Conservation (phyloP, 1,284 basidiomycete genomes). For the Kalmanozyma brasiliensis region DNA sequence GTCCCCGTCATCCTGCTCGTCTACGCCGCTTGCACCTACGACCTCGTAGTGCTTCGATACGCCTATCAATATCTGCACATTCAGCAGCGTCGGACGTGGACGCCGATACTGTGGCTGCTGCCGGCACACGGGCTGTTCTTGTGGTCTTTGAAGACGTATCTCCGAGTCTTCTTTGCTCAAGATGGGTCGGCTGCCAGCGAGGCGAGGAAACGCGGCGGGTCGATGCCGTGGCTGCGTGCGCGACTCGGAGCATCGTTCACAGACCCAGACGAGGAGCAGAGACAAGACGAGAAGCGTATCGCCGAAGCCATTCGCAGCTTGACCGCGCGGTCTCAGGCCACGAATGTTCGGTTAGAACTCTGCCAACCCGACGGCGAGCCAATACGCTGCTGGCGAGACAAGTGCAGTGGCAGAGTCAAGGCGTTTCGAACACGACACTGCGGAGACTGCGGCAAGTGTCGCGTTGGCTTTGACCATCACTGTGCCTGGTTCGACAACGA, state of each 20-base stretch:
- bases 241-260: conserved; percentile 12
- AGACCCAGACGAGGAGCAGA: background rate
- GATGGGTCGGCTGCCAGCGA: background rate
- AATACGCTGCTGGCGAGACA: conserved; percentile 27
- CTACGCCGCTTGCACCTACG: conserved; percentile 33
- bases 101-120: conserved; percentile 18
- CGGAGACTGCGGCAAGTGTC: conserved; percentile 42
- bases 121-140: conserved; percentile 30
- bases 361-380: conserved; percentile 29
- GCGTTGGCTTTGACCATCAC: conserved; percentile 49
- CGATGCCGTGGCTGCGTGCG: conserved; percentile 4
- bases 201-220: background rate
- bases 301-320: background rate
- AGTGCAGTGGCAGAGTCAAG: conserved; percentile 27
- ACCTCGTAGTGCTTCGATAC: conserved; percentile 32
- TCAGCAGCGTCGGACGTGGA: conserved; percentile 2
- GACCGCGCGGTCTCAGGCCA: background rate
- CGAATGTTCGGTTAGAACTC: conserved; percentile 2
- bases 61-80: conserved; percentile 16
- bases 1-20: conserved; percentile 45
- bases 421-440: conserved; percentile 34
- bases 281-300: conserved; percentile 1
- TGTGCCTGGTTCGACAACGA: conserved; percentile 55
- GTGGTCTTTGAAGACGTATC: conserved; percentile 25
- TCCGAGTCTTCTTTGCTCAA: conserved; percentile 33